Evolutionary conservation across 179 eudicot genomes (phyloP).

Genomic region (Actinidia polygama): DNA sequence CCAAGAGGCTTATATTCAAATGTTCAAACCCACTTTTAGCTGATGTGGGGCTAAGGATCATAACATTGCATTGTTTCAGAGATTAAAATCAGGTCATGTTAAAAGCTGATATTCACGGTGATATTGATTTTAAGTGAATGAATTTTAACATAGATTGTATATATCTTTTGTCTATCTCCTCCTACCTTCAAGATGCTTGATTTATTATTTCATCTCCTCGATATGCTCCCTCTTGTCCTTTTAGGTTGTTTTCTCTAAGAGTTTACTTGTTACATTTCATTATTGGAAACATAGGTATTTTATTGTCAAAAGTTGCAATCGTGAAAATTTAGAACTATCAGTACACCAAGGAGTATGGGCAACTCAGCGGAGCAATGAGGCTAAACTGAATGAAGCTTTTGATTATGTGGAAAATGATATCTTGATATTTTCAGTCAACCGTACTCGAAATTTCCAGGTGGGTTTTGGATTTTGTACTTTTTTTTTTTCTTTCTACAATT

Average conservation of each 20-base stretch:
- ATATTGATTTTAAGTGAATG: not conserved
- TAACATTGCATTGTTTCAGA: not conserved
- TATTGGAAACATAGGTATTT: slow-evolving; percentile 69
- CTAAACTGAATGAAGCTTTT: slow-evolving; percentile 98
- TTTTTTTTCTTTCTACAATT: not conserved
- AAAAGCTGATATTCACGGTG: not conserved
- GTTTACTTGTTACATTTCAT: slow-evolving; percentile 29
- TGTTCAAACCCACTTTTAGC: too few species aligned
- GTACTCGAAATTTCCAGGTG: slow-evolving; percentile 98
- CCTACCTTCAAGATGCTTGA: not conserved
- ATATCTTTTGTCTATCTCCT: not conserved
- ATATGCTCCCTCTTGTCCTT: not conserved
- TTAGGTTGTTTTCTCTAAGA: not conserved
- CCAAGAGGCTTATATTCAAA: too few species aligned
- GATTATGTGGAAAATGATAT: slow-evolving; percentile 94
- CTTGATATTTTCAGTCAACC: slow-evolving; percentile 92
- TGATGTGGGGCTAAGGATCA: too few species aligned
- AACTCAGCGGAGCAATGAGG: slow-evolving; percentile 97
- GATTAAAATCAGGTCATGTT: not conserved
- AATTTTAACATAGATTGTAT: not conserved
- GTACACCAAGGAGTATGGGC: slow-evolving; percentile 99
- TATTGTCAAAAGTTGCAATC: slow-evolving; percentile 98
- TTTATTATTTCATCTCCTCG: not conserved
- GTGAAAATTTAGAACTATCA: slow-evolving; percentile 93
- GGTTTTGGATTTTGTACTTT: slow-evolving; percentile 10